Evolutionary conservation across 2,329 filamentous ascomycete genomes (phyloP).

Genomic region (Phialophora chinensis): DNA sequence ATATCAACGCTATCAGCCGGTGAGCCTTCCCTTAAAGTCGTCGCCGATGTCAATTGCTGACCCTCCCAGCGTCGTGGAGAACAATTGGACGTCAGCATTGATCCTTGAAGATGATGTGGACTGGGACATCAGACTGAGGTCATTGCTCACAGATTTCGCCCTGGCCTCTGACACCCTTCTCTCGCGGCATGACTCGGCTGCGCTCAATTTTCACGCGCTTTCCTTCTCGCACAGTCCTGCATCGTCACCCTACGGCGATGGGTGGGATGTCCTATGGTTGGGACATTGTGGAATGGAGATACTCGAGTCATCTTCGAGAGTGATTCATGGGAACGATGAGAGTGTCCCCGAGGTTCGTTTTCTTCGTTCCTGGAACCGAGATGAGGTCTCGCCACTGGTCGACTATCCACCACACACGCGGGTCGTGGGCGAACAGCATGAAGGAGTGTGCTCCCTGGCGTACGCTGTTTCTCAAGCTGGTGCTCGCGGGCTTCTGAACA

Average conservation of each 20-base stretch:
- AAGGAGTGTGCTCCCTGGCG: not conserved
- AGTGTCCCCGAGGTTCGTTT: not conserved
- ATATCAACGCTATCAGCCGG: slow-evolving; percentile 7
- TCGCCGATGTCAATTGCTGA: not conserved
- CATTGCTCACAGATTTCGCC: not conserved
- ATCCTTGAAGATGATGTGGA: slow-evolving; percentile 8
- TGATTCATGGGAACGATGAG: not conserved
- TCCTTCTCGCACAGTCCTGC: not conserved
- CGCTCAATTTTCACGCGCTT: not conserved
- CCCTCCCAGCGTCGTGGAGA: not conserved
- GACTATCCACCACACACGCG: not conserved
- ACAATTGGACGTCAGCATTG: slow-evolving; percentile 6
- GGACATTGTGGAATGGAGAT: slow-evolving; percentile 6
- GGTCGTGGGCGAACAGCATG: not conserved
- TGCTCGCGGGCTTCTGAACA: slow-evolving; percentile 5
- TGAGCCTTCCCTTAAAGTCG: not conserved
- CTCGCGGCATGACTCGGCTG: not conserved
- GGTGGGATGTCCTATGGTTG: slow-evolving; percentile 2
- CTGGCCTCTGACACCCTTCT: slow-evolving; percentile 1
- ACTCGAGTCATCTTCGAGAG: not conserved
- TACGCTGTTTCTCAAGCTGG: slow-evolving; percentile 6
- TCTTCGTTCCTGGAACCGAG: not conserved
- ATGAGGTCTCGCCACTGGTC: not conserved
- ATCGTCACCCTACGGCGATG: not conserved
- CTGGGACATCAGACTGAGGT: not conserved